Conservation (phyloP, 495 filamentous ascomycete species). For the Penicillium subrubescens region DNA sequence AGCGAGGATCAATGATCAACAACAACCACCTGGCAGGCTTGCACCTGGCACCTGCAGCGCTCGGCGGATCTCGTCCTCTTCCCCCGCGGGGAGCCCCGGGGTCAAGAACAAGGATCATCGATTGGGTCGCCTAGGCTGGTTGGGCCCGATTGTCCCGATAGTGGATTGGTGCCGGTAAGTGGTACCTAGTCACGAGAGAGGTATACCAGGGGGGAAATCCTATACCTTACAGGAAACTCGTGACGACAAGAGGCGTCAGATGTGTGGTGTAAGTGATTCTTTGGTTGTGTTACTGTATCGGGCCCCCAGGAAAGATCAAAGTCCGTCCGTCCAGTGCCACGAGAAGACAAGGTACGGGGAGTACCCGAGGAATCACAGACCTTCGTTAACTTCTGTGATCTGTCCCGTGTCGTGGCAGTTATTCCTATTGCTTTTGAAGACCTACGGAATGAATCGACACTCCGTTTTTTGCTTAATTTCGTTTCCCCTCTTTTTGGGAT, state of each 20-base stretch:
- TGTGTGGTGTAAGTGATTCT: neutral
- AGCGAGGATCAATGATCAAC: conserved; percentile 22
- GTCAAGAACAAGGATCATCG: conserved; percentile 2
- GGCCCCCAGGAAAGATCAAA: neutral
- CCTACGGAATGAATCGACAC: no score
- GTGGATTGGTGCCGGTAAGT: neutral
- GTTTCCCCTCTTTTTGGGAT: conserved; percentile 1
- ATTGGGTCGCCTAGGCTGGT: conserved; percentile 5
- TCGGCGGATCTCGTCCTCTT: conserved; percentile 15
- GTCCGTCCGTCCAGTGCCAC: neutral
- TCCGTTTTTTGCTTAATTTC: neutral
- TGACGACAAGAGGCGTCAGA: neutral
- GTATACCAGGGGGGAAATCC: neutral
- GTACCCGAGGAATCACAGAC: conserved; percentile 27
- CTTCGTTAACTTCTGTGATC: no score
- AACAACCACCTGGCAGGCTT: no score
- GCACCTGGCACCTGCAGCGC: neutral
- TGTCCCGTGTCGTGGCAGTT: neutral
- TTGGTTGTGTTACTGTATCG: neutral
- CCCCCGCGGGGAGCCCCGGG: conserved; percentile 26
- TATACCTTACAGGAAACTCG: neutral
- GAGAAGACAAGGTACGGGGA: conserved; percentile 1
- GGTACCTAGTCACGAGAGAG: neutral
- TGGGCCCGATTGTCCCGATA: neutral
- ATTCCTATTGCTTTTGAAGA: no score